Evolutionary conservation across 2,329 filamentous ascomycete species (phyloP), one percentile per base, ranked within the genome.

Genomic region (Hypoxylon sp.): DNA sequence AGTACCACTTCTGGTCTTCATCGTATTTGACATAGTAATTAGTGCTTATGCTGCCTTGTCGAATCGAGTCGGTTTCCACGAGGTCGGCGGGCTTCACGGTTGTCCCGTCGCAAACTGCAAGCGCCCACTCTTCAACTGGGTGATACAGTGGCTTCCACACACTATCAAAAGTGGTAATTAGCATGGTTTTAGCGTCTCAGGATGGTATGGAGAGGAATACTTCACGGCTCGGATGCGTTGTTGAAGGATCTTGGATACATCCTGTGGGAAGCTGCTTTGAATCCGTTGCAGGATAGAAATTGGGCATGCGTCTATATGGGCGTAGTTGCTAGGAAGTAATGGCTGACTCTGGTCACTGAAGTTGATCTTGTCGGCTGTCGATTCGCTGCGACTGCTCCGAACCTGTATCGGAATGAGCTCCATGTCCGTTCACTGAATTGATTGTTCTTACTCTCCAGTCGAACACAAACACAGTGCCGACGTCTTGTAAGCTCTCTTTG

Each of bases 11-110:
- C 28, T 51, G 48, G n/a, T 9, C 48, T 34, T 51, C 28, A 6
- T 51, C 48, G 10, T 51, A 21, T 32, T 51, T 51, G 9, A 51
- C 28, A 11, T 51, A 51, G 48, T 51, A 51, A 51, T 51, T 51
- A 21, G 48, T 51, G 48, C 48, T 51, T 30, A 51, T 51, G 30
- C 48, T 51, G 28, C 48, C 48, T 34, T 34, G 48, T 6, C 48
- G 28, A 11, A 51, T 51, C 19, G 48, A 34, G 28, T 51, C 48
- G 2, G 48, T 51, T 14, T 51, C 48, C 9, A 51, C 48, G 28
- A 51, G 48, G 28, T 34, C 28, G n/a, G 3, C 23, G 9, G 28
- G 28, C 28, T 51, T 51, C 28, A 51, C 48, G 2, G 48, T 51
- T 14, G 48, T 51, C 3, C 48, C 48, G 28, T 51, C 48, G 11